Evolutionary conservation across 495 filamentous ascomycete species (phyloP).

Genomic region (Talaromyces adpressus): DNA sequence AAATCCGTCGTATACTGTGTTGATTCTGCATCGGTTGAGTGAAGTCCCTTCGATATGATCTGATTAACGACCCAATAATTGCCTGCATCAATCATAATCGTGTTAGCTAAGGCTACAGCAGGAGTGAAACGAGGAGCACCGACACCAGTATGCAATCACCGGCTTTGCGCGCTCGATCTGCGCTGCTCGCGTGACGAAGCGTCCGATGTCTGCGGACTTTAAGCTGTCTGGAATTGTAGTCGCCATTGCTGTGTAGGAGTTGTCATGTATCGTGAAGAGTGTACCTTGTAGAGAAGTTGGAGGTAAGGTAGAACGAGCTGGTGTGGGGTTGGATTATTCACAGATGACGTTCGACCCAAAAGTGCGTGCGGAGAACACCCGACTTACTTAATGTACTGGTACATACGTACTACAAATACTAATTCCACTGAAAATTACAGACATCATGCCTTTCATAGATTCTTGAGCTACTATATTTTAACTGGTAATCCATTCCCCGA

Average conservation of each 20-base stretch:
- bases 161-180: conserved; percentile 83
- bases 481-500: conserved; percentile 46
- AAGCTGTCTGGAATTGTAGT: conserved; percentile 66
- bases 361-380: neutral
- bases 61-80: conserved; percentile 92
- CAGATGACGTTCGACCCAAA: conserved; percentile 3
- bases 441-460: neutral
- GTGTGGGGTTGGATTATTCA: conserved; percentile 12
- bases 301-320: conserved; percentile 13
- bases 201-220: conserved; percentile 66
- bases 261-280: neutral
- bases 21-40: conserved; percentile 66
- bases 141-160: conserved; percentile 91
- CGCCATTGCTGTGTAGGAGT: conserved; percentile 48
- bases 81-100: conserved; percentile 41
- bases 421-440: neutral
- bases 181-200: conserved; percentile 71
- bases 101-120: conserved; percentile 1
- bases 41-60: conserved; percentile 73
- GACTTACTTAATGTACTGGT: neutral
- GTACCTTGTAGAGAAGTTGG: neutral
- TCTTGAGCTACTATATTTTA: neutral
- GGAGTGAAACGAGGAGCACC: conserved; percentile 21
- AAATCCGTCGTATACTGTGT: conserved; percentile 70
- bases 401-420: neutral